Percentiles rank a stretch among this genome's conserved stretches.
Conservation (phyloP, 768 basidiomycete species). For the Tubosaeta sp. region DNA sequence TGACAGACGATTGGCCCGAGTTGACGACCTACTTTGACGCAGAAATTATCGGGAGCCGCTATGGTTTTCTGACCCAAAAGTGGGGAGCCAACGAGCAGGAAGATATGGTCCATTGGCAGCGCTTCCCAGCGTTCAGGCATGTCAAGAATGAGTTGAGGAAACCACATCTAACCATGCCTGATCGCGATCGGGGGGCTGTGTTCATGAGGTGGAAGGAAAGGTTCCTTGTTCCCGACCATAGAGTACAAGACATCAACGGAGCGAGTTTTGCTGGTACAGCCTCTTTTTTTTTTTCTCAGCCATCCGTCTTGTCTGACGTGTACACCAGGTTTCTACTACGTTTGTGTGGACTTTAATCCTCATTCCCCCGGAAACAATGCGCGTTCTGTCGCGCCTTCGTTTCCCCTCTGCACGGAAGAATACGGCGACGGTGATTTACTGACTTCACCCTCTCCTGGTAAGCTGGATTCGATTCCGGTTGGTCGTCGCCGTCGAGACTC, state of each 20-base stretch:
- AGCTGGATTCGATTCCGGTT: conserved; percentile 37
- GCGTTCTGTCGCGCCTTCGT: conserved; percentile 33
- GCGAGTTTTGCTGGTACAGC: conserved; percentile 88
- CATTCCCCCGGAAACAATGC: conserved; percentile 37
- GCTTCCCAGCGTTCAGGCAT: conserved; percentile 87
- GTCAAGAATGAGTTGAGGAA: conserved; percentile 74
- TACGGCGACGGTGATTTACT: conserved; percentile 23
- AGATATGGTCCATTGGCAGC: conserved; percentile 91
- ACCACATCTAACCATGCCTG: conserved; percentile 73
- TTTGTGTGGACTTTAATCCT: conserved; percentile 89
- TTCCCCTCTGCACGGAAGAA: conserved; percentile 31
- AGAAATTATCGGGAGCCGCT: conserved; percentile 86
- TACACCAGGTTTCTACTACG: conserved; percentile 82
- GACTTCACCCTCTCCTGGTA: conserved; percentile 31
- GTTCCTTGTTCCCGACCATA: conserved; percentile 93
- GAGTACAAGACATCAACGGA: conserved; percentile 89
- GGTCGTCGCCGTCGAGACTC: conserved; percentile 41
- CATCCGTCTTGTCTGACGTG: conserved; percentile 6
- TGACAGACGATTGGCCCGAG: conserved; percentile 94
- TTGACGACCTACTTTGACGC: conserved; percentile 96
- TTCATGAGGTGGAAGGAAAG: conserved; percentile 98
- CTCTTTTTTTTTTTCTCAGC: conserved; percentile 1
- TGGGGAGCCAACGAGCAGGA: conserved; percentile 91
- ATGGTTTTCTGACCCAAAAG: conserved; percentile 87
- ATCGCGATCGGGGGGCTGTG: conserved; percentile 72